These are phyloP conservation scores for Neckera pumila DNA, from an alignment of 225 moss, liverwort and hornwort species.

Conservation along the genomic window DNA sequence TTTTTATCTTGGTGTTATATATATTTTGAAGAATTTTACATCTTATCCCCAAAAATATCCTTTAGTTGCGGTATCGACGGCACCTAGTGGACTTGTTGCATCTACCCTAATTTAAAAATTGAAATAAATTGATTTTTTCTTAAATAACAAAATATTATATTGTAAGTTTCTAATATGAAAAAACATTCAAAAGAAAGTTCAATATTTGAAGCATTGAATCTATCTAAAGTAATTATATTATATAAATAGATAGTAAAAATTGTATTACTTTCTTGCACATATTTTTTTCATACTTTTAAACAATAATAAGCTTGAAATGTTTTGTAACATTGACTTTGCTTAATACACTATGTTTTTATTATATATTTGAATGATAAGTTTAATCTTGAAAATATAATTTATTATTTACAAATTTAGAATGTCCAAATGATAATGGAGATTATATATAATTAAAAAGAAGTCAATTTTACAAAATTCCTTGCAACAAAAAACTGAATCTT, in stretches of 20 bases:
- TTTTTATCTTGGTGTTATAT: constrained; percentile 24
- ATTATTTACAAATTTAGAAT: too few relatives aligned
- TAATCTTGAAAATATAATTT: neutral
- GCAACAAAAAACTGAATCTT: neutral
- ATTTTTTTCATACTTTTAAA: neutral
- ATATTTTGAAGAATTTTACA: constrained; percentile 21
- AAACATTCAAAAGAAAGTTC: neutral
- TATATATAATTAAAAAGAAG: too few relatives aligned
- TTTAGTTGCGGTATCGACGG: neutral
- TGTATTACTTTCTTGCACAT: too few relatives aligned
- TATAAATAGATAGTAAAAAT: too few relatives aligned
- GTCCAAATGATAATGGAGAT: neutral
- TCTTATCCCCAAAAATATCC: neutral
- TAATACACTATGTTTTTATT: neutral
- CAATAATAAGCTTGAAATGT: too few relatives aligned
- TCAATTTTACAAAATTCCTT: neutral
- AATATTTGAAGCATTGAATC: neutral
- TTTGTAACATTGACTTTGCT: neutral
- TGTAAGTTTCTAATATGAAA: neutral
- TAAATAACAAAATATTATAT: neutral
- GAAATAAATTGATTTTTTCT: neutral
- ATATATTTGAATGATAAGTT: neutral
- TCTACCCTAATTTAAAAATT: neutral
- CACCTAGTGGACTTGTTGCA: neutral
- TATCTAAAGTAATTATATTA: neutral